Conservation (phyloP, 2,329 filamentous ascomycete genomes). For the Botryotinia convoluta region DNA sequence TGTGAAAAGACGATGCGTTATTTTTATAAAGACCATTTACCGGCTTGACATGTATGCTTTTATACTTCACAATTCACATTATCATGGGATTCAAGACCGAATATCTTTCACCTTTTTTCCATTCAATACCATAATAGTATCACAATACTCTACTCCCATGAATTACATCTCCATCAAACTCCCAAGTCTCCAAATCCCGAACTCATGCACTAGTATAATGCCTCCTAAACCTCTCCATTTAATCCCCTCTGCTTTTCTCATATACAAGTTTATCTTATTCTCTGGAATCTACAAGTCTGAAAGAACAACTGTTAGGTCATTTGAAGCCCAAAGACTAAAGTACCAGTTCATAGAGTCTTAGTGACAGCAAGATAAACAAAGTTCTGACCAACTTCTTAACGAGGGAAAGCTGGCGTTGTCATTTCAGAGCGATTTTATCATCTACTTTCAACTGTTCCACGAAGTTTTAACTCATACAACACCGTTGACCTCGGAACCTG, state of each 20-base stretch:
- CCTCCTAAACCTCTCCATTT: background rate
- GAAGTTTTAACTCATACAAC: fast-evolving
- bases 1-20: too few relatives aligned
- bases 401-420: background rate
- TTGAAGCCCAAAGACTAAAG: background rate
- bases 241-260: background rate
- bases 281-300: too few relatives aligned
- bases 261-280: too few relatives aligned
- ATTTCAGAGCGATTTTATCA: background rate
- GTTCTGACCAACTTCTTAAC: background rate
- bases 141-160: background rate
- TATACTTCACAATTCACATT: too few relatives aligned
- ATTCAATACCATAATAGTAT: too few relatives aligned
- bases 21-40: too few relatives aligned
- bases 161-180: background rate
- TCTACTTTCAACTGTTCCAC: fast-evolving
- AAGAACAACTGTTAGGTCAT: fast-evolving
- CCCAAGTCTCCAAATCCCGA: background rate
- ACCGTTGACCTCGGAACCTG: background rate
- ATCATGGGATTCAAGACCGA: too few relatives aligned
- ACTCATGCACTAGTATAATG: background rate
- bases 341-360: background rate
- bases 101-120: too few relatives aligned
- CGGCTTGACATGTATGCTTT: too few relatives aligned
- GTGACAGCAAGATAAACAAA: background rate